Evolutionary conservation across 495 filamentous ascomycete genomes (phyloP).

Genomic region (Aspergillus avenaceus): DNA sequence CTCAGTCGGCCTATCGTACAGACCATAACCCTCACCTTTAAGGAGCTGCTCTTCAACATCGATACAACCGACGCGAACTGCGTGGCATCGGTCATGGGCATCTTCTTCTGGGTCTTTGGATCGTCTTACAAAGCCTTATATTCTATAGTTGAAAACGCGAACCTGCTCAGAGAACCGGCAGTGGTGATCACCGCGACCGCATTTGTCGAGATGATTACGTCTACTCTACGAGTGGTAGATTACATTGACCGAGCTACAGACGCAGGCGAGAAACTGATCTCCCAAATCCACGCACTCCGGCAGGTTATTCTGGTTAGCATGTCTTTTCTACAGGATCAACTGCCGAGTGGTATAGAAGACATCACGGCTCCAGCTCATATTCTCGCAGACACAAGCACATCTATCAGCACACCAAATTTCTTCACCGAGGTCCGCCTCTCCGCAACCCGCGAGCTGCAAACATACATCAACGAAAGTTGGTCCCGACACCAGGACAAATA

Average conservation of each 20-base stretch:
- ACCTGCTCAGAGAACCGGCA: constrained; percentile 34
- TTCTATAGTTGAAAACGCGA: constrained; percentile 22
- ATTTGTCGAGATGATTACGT: constrained; percentile 44
- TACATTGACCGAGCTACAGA: constrained; percentile 44
- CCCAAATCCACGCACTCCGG: constrained; percentile 29
- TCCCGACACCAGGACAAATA: constrained; percentile 34
- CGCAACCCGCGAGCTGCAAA: constrained; percentile 33
- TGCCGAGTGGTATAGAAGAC: neutral
- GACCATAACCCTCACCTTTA: constrained; percentile 41
- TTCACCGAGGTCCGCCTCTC: constrained; percentile 22
- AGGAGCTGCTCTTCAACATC: constrained; percentile 45
- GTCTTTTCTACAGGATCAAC: constrained; percentile 13
- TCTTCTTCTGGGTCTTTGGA: constrained; percentile 41
- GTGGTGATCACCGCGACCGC: constrained; percentile 35
- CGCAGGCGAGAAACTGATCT: constrained; percentile 13
- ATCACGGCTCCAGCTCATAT: neutral
- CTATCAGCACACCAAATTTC: constrained; percentile 12
- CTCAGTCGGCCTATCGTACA: constrained; percentile 53
- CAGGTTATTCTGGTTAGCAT: constrained; percentile 28
- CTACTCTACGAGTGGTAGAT: constrained; percentile 46
- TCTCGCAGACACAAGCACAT: neutral
- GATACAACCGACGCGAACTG: constrained; percentile 42
- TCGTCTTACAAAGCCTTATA: constrained; percentile 35
- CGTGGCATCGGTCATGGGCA: constrained; percentile 38
- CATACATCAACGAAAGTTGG: constrained; percentile 36